Base-by-base conservation (phyloP, 768 basidiomycete genomes). In the Amanita fuliginea region DNA sequence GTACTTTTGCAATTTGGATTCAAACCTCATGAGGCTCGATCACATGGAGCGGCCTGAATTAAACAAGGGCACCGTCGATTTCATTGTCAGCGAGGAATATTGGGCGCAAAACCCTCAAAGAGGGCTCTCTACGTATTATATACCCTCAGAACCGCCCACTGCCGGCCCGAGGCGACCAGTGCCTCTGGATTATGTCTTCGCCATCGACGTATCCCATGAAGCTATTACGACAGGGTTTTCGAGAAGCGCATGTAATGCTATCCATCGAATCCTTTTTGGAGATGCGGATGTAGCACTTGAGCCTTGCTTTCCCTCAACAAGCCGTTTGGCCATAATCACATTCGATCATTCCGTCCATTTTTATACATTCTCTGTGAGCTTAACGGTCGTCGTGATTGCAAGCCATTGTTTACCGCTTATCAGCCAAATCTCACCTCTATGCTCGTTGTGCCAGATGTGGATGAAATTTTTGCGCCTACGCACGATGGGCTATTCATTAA, bases 391-490 rank as follows among this genome's bases (percentile, higher is more conserved):
- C 19, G 47, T 55, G 42, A 35, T 34, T 32, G 55, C 46, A 42
- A 44, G 42, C 56, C 49, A 43, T 51, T 46, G 46, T 54, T 51
- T 45, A 55, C 53, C 51, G 46, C 61, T 64, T 55, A 62, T 54
- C 64, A 73, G 72, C 65, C 67, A 69, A 68, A 76, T 60, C 67
- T 72, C 56, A 72, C 78, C 1, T 72, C 73, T 32, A 84, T 94
- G 73, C 70, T 94, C 39, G 77, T 98, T 39, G 76, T 97, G 7
- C 69, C 87, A 1, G 96, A 98, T 60, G 66, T 98, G 33, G 85
- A 91, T n/a, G 96, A 99, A 48, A 81, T 92, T 16, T 98, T 94
- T 64, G 64, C 87, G 1, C 96, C 96, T 0, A 62, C 91, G 19
- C 69, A 70, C 16, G 66, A 72, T 4, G 85, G 83, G 2, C 69